phyloP scores from a whole-genome alignment of 2,329 filamentous ascomycete species.

The Scortechinia acanthostroma region DNA sequence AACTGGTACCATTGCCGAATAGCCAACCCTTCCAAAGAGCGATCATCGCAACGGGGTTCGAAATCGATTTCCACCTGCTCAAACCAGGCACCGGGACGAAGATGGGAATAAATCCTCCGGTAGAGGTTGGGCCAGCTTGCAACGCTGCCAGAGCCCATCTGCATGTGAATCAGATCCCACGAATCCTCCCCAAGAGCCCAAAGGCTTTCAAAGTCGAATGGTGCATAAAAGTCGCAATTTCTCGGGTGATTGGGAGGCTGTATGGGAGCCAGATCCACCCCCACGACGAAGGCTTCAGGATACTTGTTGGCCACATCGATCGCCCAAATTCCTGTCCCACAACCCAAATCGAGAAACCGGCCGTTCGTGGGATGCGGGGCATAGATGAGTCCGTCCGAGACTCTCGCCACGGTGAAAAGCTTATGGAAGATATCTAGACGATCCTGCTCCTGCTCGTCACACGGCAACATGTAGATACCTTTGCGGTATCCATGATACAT shows the following conservation, averaged over 20 bases:
- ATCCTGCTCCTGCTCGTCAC: constrained; percentile 51
- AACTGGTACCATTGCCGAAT: constrained; percentile 65
- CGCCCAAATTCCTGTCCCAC: constrained; percentile 85
- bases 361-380: constrained; percentile 17
- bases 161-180: constrained; percentile 79
- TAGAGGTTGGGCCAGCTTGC: constrained; percentile 72
- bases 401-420: constrained; percentile 42
- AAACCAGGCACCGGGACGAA: constrained; percentile 21
- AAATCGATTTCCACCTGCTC: constrained; percentile 90
- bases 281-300: constrained; percentile 16
- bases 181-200: constrained; percentile 51
- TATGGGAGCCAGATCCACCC: constrained; percentile 25
- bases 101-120: constrained; percentile 40
- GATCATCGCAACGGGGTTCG: constrained; percentile 65
- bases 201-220: constrained; percentile 64
- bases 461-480: constrained; percentile 52
- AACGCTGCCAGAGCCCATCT: constrained; percentile 73
- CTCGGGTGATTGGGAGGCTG: constrained; percentile 13
- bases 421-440: constrained; percentile 57
- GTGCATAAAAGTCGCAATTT: background rate
- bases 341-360: constrained; percentile 63
- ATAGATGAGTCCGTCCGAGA: constrained; percentile 15
- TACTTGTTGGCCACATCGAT: constrained; percentile 67
- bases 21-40: constrained; percentile 47
- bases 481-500: constrained; percentile 45